Evolutionary conservation across 352 stramenopile species (phyloP), one percentile per base, ranked within the genome.

Genomic region (Globisporangium rhizosaccharum): DNA sequence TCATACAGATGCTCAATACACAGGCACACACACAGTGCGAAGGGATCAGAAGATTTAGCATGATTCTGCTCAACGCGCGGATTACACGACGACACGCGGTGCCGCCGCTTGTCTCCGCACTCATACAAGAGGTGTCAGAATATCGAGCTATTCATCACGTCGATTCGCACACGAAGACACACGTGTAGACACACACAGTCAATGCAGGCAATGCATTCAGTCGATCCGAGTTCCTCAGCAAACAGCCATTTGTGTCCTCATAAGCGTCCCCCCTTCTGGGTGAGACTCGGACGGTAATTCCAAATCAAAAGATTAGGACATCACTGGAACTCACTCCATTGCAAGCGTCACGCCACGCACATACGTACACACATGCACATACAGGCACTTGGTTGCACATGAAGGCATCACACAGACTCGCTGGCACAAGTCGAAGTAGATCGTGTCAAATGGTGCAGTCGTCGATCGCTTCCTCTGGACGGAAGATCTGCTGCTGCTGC

Each of bases 71-170:
- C 82, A 91, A 70, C 79, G 79, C 75, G 67, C 65, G 51, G 59
- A 42, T 56, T 58, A 70, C 65, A 46, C 54, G 68, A 75, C 67
- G 39, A 51, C 81, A 88, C 78, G 77, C 77, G 76, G 78, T 90
- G 78, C 62, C 59, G 69, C 55, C 68, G 50, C 68, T 70, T 75
- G 62, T 65, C 68, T 59, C 56, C 63, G 70, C 75, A 87, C 82
- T 92, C 82, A 92, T 90, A 92, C 82, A 92, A 92, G 82, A 92
- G 82, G 82, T 92, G 82, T 92, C 82, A 92, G 82, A 90, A 89
- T 85, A 79, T 76, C 73, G 80, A 89, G 82, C 82, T 89, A 88
- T 90, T 92, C 82, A 92, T 92, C 82, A 90, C 59, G 83, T 82
- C 59, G 73, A 63, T 71, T 50, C 51, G 48, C 17, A 44, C 18